A percentile compares a stretch with the other conserved stretches of the same genome.
Evolutionary conservation across 805 yeast genomes (phyloP).

Genomic region (Cyberlindnera mycetangii): DNA sequence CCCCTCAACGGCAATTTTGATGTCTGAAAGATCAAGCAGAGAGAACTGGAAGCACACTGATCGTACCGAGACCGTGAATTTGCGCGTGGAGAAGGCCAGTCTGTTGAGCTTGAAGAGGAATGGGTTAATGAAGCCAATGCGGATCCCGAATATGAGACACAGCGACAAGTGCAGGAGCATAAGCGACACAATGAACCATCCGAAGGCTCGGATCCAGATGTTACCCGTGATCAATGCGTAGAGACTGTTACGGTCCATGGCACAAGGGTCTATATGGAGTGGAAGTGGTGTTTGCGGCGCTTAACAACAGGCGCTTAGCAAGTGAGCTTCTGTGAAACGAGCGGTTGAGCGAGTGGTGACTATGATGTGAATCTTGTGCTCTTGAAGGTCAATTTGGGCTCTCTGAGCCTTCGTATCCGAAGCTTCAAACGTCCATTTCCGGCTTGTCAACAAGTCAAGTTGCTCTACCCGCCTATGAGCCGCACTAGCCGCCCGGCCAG

Average conservation of each 20-base stretch:
- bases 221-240: neutral
- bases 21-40: slow-evolving; percentile 14
- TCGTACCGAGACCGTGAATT: slow-evolving; percentile 12
- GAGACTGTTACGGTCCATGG: neutral
- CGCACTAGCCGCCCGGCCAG: slow-evolving; percentile 1
- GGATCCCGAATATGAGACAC: slow-evolving; percentile 25
- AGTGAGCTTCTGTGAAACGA: too few species aligned
- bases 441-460: neutral
- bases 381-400: neutral
- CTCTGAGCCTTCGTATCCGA: neutral
- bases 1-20: slow-evolving; percentile 22
- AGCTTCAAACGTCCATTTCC: neutral
- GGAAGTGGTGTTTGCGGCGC: neutral
- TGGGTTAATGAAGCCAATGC: slow-evolving; percentile 30
- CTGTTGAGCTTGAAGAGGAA: slow-evolving; percentile 24
- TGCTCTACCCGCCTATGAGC: neutral
- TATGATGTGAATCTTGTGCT: too few species aligned
- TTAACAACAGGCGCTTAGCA: neutral
- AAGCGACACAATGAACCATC: neutral
- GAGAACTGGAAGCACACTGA: slow-evolving; percentile 18
- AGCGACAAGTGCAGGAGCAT: slow-evolving; percentile 10
- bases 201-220: slow-evolving; percentile 2
- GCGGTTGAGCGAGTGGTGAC: too few species aligned
- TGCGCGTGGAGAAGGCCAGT: slow-evolving; percentile 13
- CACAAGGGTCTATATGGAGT: neutral